Evolutionary conservation across 192 early-diverging fungal species (phyloP).

Genomic region (Podila clonocystis): DNA sequence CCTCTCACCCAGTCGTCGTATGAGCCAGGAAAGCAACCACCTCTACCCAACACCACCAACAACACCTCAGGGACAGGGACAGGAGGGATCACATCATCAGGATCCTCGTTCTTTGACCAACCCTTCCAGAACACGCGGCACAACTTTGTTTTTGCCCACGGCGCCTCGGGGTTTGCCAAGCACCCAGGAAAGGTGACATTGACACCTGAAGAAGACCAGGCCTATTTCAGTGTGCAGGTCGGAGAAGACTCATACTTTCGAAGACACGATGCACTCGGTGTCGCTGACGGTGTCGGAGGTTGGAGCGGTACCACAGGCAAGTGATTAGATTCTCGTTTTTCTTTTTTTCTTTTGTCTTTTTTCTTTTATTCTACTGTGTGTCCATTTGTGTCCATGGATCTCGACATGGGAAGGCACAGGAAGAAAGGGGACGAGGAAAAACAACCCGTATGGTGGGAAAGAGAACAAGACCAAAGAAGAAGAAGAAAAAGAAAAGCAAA

Average conservation of each 20-base stretch:
- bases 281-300: constrained; percentile 96
- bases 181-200: constrained; percentile 32
- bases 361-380: not conserved
- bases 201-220: constrained; percentile 53
- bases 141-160: constrained; percentile 57
- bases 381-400: too few relatives aligned
- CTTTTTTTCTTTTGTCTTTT: not conserved
- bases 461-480: not conserved
- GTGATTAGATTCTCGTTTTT: constrained; percentile 11
- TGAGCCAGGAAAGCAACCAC: constrained; percentile 16
- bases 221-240: constrained; percentile 73
- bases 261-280: constrained; percentile 87
- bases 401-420: not conserved
- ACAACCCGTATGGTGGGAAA: not conserved
- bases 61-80: not conserved
- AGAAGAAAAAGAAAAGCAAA: not conserved
- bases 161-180: constrained; percentile 64
- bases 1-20: constrained; percentile 18
- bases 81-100: not conserved
- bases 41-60: too few relatives aligned
- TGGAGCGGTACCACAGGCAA: constrained; percentile 76
- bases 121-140: constrained; percentile 50
- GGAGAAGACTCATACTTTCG: constrained; percentile 97
- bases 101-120: constrained; percentile 36
- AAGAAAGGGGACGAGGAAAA: not conserved